Conservation (phyloP, 2,329 filamentous ascomycete species). For the Penicillium crustosum region DNA sequence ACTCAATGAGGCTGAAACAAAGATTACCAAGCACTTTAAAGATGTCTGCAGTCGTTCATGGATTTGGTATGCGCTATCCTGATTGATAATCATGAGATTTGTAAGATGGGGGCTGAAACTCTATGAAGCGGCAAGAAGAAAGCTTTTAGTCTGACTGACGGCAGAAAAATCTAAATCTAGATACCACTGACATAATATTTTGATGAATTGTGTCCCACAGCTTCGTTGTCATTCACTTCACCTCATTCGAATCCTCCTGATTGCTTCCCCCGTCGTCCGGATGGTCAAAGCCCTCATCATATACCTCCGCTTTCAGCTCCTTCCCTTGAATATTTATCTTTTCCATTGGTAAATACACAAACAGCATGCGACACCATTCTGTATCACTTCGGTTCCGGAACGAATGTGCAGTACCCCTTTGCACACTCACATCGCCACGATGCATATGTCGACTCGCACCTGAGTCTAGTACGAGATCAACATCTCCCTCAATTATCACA, state of each 20-base stretch:
- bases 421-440: conserved; percentile 38
- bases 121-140: background rate
- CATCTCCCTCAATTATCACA: conserved; percentile 39
- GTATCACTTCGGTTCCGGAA: conserved; percentile 29
- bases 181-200: background rate
- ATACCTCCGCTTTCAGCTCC: conserved; percentile 53
- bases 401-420: conserved; percentile 35
- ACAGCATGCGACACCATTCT: conserved; percentile 34
- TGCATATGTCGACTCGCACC: conserved; percentile 34
- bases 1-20: background rate
- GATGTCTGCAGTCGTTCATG: background rate
- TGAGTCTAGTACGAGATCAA: conserved; percentile 39
- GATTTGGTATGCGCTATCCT: too few relatives aligned
- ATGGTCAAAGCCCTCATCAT: conserved; percentile 27
- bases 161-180: background rate
- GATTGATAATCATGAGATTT: conserved; percentile 14
- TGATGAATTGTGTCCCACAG: background rate
- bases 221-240: background rate
- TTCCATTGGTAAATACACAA: conserved; percentile 35
- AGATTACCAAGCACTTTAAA: background rate
- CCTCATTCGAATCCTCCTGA: background rate
- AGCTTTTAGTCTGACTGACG: background rate
- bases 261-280: background rate
- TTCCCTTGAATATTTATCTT: conserved; percentile 45
- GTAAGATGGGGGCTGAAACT: conserved; percentile 7